These are phyloP conservation scores for Wickerhamomyces sydowiorum DNA, from an alignment of 805 yeast genomes.

Conservation along the genomic window DNA sequence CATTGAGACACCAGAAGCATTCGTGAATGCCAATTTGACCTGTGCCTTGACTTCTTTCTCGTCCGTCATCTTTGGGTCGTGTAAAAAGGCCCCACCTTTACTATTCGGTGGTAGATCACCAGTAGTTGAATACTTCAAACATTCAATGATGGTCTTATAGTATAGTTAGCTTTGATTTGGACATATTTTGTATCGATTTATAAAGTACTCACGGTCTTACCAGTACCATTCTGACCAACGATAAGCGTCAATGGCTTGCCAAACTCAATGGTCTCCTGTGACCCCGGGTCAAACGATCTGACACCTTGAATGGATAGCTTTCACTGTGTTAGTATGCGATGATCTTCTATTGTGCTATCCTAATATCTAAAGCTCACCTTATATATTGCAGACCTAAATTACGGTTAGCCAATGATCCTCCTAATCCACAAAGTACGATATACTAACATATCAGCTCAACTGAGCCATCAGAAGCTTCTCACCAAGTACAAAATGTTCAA, in stretches of 20 bases:
- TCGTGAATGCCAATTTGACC: slow-evolving; percentile 78
- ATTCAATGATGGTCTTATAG: slow-evolving; percentile 74
- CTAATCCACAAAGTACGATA: neutral
- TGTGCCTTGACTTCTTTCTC: slow-evolving; percentile 82
- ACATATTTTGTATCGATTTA: neutral
- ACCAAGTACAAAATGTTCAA: too few species aligned
- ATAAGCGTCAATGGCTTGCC: slow-evolving; percentile 87
- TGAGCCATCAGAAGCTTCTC: too few species aligned
- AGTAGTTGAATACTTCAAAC: slow-evolving; percentile 88
- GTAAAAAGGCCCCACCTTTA: slow-evolving; percentile 93
- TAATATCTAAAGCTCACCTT: slow-evolving; percentile 17
- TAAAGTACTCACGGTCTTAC: slow-evolving; percentile 56
- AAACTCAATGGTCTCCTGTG: slow-evolving; percentile 81
- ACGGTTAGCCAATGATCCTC: neutral
- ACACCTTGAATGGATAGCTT: slow-evolving; percentile 78
- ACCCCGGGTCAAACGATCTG: slow-evolving; percentile 84
- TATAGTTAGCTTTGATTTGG: neutral
- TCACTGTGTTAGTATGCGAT: neutral
- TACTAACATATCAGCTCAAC: neutral
- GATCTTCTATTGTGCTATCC: too few species aligned
- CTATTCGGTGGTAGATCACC: slow-evolving; percentile 95
- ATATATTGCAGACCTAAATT: slow-evolving; percentile 18
- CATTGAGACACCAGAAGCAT: slow-evolving; percentile 70
- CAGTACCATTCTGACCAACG: slow-evolving; percentile 95
- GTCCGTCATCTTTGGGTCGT: slow-evolving; percentile 81